Conservation (phyloP, 2,329 filamentous ascomycete genomes). For the Fusarium tuaranense region DNA sequence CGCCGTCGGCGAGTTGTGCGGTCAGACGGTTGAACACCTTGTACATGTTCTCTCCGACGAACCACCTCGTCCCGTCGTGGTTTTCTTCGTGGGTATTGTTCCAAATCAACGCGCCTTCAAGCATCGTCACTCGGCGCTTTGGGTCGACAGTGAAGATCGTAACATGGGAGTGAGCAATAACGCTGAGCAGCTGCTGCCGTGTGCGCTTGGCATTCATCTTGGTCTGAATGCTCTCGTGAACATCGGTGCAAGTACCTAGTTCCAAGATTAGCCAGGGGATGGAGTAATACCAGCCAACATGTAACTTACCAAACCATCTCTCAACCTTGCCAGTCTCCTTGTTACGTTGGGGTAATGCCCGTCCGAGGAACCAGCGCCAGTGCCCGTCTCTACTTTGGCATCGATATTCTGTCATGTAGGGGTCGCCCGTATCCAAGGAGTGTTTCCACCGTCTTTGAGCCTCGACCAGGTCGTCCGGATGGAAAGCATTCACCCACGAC, state of each 20-base stretch:
- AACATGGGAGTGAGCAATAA: slow-evolving; percentile 80
- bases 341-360: slow-evolving; percentile 76
- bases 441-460: slow-evolving; percentile 69
- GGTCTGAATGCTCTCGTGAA: slow-evolving; percentile 78
- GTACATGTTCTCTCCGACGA: slow-evolving; percentile 72
- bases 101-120: slow-evolving; percentile 76
- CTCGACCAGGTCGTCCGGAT: slow-evolving; percentile 75
- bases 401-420: slow-evolving; percentile 78
- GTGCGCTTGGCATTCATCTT: slow-evolving; percentile 74
- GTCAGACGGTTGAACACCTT: slow-evolving; percentile 69
- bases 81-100: slow-evolving; percentile 55
- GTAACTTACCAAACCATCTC: slow-evolving; percentile 76
- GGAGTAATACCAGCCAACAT: neutral
- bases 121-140: slow-evolving; percentile 71
- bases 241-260: slow-evolving; percentile 77
- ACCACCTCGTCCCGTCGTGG: slow-evolving; percentile 58
- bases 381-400: slow-evolving; percentile 74
- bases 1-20: slow-evolving; percentile 55
- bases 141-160: slow-evolving; percentile 80
- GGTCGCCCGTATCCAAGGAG: slow-evolving; percentile 74
- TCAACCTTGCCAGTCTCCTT: slow-evolving; percentile 75
- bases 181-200: slow-evolving; percentile 77
- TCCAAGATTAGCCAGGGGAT: neutral
- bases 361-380: slow-evolving; percentile 83
- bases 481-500: slow-evolving; percentile 74